Evolutionary conservation across 805 yeast species (phyloP).

Genomic region (Hanseniaspora pseudoguilliermondii): DNA sequence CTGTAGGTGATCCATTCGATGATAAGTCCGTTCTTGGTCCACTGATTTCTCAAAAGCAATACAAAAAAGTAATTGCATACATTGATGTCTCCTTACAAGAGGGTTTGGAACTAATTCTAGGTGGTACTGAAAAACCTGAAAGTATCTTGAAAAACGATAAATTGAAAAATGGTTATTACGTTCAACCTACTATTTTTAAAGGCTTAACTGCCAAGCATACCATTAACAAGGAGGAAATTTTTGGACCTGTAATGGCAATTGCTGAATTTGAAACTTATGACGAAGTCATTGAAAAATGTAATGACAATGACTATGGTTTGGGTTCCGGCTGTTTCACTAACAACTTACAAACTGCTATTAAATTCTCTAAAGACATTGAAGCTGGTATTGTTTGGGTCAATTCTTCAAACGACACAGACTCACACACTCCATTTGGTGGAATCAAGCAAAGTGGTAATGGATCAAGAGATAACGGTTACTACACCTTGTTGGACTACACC

Average conservation of each 20-base stretch:
- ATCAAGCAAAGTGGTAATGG: constrained; percentile 56
- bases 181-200: constrained; percentile 38
- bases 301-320: constrained; percentile 34
- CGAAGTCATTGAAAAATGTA: constrained; percentile 34
- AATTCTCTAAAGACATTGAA: constrained; percentile 31
- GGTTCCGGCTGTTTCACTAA: constrained; percentile 36
- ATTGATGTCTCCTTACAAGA: constrained; percentile 37
- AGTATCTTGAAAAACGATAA: constrained; percentile 17
- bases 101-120: constrained; percentile 40
- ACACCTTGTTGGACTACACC: constrained; percentile 50
- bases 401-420: constrained; percentile 44
- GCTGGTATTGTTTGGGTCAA: constrained; percentile 47
- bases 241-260: constrained; percentile 40
- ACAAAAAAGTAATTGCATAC: constrained; percentile 35
- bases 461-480: constrained; percentile 48
- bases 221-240: constrained; percentile 37
- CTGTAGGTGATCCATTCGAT: constrained; percentile 36
- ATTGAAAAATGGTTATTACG: constrained; percentile 27
- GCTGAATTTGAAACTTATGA: constrained; percentile 33
- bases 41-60: constrained; percentile 40
- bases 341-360: constrained; percentile 30
- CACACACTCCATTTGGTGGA: constrained; percentile 56
- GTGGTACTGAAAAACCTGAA: constrained; percentile 30
- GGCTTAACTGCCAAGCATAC: constrained; percentile 32
- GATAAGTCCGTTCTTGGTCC: constrained; percentile 39